phyloP scores from a whole-genome alignment of 192 early-diverging fungal genomes.

The Mortierella alpina region DNA sequence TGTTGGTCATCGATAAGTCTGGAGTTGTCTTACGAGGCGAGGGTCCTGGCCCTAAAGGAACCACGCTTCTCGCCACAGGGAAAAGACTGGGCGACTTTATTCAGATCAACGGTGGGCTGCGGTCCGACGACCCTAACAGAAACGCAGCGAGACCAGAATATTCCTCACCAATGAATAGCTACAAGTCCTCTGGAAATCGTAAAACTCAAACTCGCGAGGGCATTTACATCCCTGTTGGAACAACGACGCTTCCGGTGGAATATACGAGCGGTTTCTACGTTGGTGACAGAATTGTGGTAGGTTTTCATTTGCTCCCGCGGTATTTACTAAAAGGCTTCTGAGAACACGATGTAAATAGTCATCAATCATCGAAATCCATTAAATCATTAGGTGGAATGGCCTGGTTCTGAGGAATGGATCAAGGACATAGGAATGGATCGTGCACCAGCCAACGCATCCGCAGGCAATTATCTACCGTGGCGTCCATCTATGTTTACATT shows the following conservation, averaged over 20 bases:
- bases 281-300: constrained; percentile 48
- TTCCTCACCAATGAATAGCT: constrained; percentile 25
- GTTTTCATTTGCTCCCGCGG: neutral
- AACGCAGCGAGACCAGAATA: constrained; percentile 23
- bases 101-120: constrained; percentile 38
- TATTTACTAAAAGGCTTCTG: too few species aligned
- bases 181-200: neutral
- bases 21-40: constrained; percentile 44
- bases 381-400: constrained; percentile 26
- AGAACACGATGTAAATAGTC: too few species aligned
- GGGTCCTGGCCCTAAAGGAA: constrained; percentile 37
- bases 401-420: constrained; percentile 44
- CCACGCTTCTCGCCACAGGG: constrained; percentile 33
- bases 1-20: constrained; percentile 33
- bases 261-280: constrained; percentile 31
- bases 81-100: constrained; percentile 45
- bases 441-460: constrained; percentile 15
- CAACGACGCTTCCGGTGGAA: constrained; percentile 29
- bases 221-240: constrained; percentile 19
- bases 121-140: constrained; percentile 28
- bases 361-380: neutral
- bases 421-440: constrained; percentile 40
- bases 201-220: constrained; percentile 27
- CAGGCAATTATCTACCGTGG: constrained; percentile 11
- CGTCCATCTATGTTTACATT: constrained; percentile 38